Conservation (phyloP, 2,329 filamentous ascomycete species). For the Colletotrichum costaricense region DNA sequence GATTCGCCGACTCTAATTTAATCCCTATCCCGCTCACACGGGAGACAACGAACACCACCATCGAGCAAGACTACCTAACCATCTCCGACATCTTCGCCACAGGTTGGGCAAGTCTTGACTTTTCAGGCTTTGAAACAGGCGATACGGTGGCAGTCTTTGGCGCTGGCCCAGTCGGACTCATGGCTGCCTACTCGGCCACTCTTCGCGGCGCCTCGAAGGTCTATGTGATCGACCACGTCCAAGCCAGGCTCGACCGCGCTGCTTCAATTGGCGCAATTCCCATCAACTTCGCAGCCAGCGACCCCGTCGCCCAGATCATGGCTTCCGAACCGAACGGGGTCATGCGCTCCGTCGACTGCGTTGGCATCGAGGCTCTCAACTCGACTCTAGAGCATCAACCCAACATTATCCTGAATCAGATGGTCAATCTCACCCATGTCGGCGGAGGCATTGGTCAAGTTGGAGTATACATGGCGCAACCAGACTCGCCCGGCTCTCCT, state of each 20-base stretch:
- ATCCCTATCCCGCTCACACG: conserved; percentile 60
- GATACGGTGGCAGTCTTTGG: conserved; percentile 73
- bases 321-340: conserved; percentile 29
- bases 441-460: conserved; percentile 39
- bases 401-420: conserved; percentile 35
- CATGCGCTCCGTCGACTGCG: conserved; percentile 35
- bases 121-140: conserved; percentile 68
- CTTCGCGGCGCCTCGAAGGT: conserved; percentile 39
- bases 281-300: conserved; percentile 37
- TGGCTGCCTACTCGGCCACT: conserved; percentile 49
- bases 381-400: conserved; percentile 30
- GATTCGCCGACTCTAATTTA: conserved; percentile 74
- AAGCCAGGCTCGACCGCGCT: conserved; percentile 37
- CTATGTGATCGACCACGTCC: conserved; percentile 38
- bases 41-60: conserved; percentile 57
- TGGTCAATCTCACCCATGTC: conserved; percentile 29
- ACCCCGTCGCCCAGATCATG: conserved; percentile 37
- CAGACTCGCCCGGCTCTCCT: conserved; percentile 31
- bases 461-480: conserved; percentile 37
- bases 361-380: conserved; percentile 38
- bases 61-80: conserved; percentile 69
- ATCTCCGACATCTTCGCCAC: conserved; percentile 58
- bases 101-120: conserved; percentile 66
- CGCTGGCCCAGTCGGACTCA: conserved; percentile 71
- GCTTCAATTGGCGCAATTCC: conserved; percentile 35